These are phyloP conservation scores for Delitschia confertaspora DNA, from an alignment of 495 filamentous ascomycete genomes.

Conservation along the genomic window DNA sequence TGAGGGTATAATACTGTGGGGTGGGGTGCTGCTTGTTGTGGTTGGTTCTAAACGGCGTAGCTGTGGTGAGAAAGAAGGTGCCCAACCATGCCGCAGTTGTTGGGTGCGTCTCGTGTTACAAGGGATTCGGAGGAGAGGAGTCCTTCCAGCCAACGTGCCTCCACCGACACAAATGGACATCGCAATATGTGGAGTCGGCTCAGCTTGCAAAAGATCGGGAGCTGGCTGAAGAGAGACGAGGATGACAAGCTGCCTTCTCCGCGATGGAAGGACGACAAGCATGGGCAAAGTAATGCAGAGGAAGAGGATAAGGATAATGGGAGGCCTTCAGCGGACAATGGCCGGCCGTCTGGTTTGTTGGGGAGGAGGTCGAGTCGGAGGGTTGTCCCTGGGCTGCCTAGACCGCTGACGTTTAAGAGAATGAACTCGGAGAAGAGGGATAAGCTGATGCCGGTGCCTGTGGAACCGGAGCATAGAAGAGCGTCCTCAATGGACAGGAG, in stretches of 20 bases:
- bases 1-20: not conserved
- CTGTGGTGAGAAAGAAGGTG: not conserved
- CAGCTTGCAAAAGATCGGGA: conserved; percentile 30
- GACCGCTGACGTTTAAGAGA: conserved; percentile 65
- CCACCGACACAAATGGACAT: conserved; percentile 22
- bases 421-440: conserved; percentile 73
- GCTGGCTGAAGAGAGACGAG: conserved; percentile 31
- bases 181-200: conserved; percentile 27
- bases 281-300: not conserved
- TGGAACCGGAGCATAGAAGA: conserved; percentile 53
- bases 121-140: conserved; percentile 17
- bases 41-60: not conserved
- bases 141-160: conserved; percentile 15
- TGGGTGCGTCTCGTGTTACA: conserved; percentile 4
- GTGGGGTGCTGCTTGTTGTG: not conserved
- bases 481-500: conserved; percentile 63
- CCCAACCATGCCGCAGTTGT: conserved; percentile 21
- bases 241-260: conserved; percentile 19
- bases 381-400: conserved; percentile 71
- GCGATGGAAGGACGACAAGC: conserved; percentile 16
- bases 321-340: conserved; percentile 15
- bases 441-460: conserved; percentile 54
- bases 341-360: conserved; percentile 9
- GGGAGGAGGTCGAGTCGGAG: conserved; percentile 50
- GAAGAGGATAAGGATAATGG: conserved; percentile 23